A percentile compares a stretch with the other conserved stretches of the same genome.
Conservation (phyloP, 106 monocot species). For the Dendrobium officinale region DNA sequence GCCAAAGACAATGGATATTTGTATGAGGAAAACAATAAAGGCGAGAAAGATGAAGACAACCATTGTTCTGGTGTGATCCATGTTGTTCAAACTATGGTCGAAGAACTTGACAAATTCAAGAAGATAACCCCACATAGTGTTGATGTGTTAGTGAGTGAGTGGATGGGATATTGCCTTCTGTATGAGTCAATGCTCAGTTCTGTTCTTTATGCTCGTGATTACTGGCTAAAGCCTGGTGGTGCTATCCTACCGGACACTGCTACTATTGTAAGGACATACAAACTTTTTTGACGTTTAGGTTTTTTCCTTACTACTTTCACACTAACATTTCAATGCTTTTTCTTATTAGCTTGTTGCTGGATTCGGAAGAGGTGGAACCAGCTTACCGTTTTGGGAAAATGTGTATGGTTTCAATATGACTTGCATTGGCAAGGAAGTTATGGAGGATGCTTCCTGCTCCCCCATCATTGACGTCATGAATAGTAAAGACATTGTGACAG, state of each 20-base stretch:
- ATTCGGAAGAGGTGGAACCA: slow-evolving; percentile 84
- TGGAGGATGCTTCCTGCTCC: slow-evolving; percentile 53
- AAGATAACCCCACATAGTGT: slow-evolving; percentile 54
- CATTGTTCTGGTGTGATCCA: slow-evolving; percentile 34
- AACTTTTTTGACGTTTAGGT: not conserved
- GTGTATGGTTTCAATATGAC: slow-evolving; percentile 93
- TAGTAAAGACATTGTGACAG: slow-evolving; percentile 67
- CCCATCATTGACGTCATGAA: slow-evolving; percentile 82
- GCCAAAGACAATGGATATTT: slow-evolving; percentile 66
- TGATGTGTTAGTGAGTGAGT: slow-evolving; percentile 93
- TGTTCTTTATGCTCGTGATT: slow-evolving; percentile 91
- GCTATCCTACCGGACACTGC: slow-evolving; percentile 95
- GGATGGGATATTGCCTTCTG: slow-evolving; percentile 99
- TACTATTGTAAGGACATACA: slow-evolving; percentile 47
- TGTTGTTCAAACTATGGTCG: slow-evolving; percentile 82
- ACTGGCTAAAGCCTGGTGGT: slow-evolving; percentile 85
- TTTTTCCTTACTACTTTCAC: not conserved
- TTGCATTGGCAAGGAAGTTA: slow-evolving; percentile 78
- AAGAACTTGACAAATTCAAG: slow-evolving; percentile 65
- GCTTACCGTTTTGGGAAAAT: slow-evolving; percentile 89
- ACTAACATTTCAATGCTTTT: not conserved
- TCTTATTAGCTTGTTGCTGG: slow-evolving; percentile 74
- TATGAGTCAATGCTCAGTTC: slow-evolving; percentile 94
- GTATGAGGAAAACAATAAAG: slow-evolving; percentile 9
- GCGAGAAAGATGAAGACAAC: slow-evolving; percentile 14